phyloP scores from a whole-genome alignment of 208 protist species.

The Wallacemonas rigidus region DNA sequence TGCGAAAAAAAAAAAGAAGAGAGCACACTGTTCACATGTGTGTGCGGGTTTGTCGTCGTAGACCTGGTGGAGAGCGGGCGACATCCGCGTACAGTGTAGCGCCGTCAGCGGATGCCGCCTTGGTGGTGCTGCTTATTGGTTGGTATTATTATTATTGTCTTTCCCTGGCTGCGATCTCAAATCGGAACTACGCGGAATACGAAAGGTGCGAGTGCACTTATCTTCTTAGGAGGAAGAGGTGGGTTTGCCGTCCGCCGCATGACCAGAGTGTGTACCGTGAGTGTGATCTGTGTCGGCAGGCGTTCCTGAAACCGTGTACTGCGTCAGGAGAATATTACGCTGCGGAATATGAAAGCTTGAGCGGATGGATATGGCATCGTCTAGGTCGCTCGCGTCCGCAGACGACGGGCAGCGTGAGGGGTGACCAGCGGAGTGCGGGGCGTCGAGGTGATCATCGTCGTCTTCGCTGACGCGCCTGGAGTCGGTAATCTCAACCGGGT shows the following conservation, averaged over 20 bases:
- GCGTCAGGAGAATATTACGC: conserved; percentile 32
- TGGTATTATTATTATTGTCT: no score
- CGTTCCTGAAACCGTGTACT: conserved; percentile 9
- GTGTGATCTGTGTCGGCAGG: conserved; percentile 3
- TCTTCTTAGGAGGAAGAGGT: no score
- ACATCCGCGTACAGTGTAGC: no score
- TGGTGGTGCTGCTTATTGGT: no score
- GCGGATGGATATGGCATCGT: conserved; percentile 23
- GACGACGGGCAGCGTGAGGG: background rate
- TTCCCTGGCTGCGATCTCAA: no score
- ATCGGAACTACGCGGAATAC: no score
- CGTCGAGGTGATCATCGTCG: conserved; percentile 6
- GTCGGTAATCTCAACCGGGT: background rate
- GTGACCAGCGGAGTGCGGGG: background rate
- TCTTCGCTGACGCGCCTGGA: background rate
- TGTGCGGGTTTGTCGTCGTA: background rate
- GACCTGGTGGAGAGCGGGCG: no score
- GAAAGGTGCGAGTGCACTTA: no score
- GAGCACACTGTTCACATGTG: background rate
- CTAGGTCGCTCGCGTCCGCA: background rate
- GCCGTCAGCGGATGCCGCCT: no score
- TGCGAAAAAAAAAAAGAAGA: background rate
- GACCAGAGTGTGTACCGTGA: background rate
- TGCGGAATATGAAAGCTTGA: conserved; percentile 33
- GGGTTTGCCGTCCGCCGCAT: no score